Percentiles rank a stretch among this genome's conserved stretches.
Conservation (phyloP, 164 flowering plant genomes). For the Macadamia tetraphylla region DNA sequence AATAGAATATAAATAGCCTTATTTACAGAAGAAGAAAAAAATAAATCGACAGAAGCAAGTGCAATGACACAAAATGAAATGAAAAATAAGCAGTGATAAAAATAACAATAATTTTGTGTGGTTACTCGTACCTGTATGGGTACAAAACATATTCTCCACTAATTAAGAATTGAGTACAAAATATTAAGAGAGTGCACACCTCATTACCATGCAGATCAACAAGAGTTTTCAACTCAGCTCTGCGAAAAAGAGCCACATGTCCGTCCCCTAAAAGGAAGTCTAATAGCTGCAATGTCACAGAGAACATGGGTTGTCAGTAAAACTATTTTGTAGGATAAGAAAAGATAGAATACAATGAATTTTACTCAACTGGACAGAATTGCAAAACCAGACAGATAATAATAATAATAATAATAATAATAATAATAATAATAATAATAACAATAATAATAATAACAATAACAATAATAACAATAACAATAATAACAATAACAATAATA, state of each 20-base stretch:
- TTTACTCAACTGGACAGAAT: not conserved
- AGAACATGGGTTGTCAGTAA: slow-evolving; percentile 7
- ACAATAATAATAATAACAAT: too few species aligned
- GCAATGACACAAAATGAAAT: too few species aligned
- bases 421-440: too few species aligned
- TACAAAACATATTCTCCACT: too few species aligned
- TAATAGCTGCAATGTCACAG: slow-evolving; percentile 46
- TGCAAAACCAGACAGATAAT: not conserved
- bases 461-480: not conserved
- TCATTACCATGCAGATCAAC: slow-evolving; percentile 93
- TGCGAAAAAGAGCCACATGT: slow-evolving; percentile 84
- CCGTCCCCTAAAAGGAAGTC: slow-evolving; percentile 73
- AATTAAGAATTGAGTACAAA: too few species aligned
- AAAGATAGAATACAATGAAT: not conserved
- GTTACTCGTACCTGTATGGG: too few species aligned
- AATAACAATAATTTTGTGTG: too few species aligned
- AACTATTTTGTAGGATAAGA: not conserved
- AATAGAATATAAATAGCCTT: not conserved
- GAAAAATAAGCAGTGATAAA: too few species aligned
- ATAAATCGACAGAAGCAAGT: too few species aligned
- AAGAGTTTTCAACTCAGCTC: slow-evolving; percentile 97
- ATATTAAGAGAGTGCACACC: slow-evolving; percentile 35
- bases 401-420: too few species aligned
- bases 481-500: too few species aligned
- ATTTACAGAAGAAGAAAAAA: not conserved